phyloP scores from a whole-genome alignment of 768 basidiomycete species.

The Psilocybe tampanensis region DNA sequence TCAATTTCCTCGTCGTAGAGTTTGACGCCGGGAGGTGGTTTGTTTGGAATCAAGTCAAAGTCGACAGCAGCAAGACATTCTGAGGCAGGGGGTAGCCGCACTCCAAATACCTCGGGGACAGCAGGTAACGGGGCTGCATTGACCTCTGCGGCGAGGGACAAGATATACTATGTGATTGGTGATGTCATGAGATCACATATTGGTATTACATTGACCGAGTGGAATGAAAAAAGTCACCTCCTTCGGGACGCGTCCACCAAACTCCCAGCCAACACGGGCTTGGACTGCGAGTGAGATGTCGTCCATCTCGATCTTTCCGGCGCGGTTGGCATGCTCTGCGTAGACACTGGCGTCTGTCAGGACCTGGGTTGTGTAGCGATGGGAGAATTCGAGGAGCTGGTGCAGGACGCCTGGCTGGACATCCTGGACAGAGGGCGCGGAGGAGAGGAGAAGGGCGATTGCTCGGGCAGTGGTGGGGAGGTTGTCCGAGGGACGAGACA shows the following conservation, averaged over 20 bases:
- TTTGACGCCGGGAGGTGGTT: slow-evolving; percentile 76
- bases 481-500: slow-evolving; percentile 59
- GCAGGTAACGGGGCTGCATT: slow-evolving; percentile 80
- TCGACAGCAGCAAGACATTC: slow-evolving; percentile 81
- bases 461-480: slow-evolving; percentile 86
- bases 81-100: slow-evolving; percentile 70
- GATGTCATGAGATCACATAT: slow-evolving; percentile 2
- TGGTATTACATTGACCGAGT: neutral
- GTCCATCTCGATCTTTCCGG: slow-evolving; percentile 82
- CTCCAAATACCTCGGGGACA: slow-evolving; percentile 88
- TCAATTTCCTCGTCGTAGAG: slow-evolving; percentile 83
- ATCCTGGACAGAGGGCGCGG: slow-evolving; percentile 84
- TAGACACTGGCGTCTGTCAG: slow-evolving; percentile 86
- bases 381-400: slow-evolving; percentile 85
- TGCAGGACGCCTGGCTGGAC: slow-evolving; percentile 85
- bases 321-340: slow-evolving; percentile 80
- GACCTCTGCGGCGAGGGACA: slow-evolving; percentile 81
- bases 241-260: slow-evolving; percentile 86
- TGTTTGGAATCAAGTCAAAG: slow-evolving; percentile 86
- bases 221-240: slow-evolving; percentile 51
- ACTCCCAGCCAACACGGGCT: slow-evolving; percentile 91
- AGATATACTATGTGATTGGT: slow-evolving; percentile 55
- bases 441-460: slow-evolving; percentile 81
- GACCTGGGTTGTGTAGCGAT: slow-evolving; percentile 82
- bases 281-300: slow-evolving; percentile 82